phyloP scores from a whole-genome alignment of 768 basidiomycete genomes.

The Termitomyces sp. region DNA sequence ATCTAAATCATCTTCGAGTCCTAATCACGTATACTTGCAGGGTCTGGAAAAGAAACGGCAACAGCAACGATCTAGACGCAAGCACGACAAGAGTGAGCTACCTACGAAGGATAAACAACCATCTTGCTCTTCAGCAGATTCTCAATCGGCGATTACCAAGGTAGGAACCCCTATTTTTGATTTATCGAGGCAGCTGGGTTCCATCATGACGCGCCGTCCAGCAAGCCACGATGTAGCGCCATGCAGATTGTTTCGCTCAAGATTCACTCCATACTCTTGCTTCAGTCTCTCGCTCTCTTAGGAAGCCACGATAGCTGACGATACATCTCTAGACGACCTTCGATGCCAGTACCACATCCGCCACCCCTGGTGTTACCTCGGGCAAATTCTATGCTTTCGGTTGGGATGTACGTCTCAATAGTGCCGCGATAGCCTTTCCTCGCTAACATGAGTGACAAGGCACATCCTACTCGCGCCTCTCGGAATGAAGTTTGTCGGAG shows the following conservation, averaged over 20 bases:
- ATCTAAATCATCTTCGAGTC: neutral
- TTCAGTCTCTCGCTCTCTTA: neutral
- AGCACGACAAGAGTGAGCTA: neutral
- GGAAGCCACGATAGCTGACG: neutral
- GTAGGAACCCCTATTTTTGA: neutral
- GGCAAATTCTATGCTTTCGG: constrained; percentile 10
- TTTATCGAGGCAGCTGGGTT: neutral
- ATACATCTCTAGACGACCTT: neutral
- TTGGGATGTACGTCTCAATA: constrained; percentile 10
- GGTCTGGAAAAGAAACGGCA: neutral
- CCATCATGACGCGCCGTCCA: neutral
- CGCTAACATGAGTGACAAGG: constrained; percentile 15
- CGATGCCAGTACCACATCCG: neutral
- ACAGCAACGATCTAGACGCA: neutral
- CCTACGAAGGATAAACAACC: neutral
- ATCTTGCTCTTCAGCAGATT: neutral
- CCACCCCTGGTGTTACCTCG: neutral
- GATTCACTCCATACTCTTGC: neutral
- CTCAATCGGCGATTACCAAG: neutral
- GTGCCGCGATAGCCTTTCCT: neutral
- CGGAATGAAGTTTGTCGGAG: constrained; percentile 13
- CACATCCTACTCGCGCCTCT: constrained; percentile 23
- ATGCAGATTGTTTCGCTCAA: neutral
- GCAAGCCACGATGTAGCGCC: neutral
- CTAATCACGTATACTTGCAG: neutral